phyloP scores from a whole-genome alignment of 345 rosid species.

The Trapa bicornis region DNA sequence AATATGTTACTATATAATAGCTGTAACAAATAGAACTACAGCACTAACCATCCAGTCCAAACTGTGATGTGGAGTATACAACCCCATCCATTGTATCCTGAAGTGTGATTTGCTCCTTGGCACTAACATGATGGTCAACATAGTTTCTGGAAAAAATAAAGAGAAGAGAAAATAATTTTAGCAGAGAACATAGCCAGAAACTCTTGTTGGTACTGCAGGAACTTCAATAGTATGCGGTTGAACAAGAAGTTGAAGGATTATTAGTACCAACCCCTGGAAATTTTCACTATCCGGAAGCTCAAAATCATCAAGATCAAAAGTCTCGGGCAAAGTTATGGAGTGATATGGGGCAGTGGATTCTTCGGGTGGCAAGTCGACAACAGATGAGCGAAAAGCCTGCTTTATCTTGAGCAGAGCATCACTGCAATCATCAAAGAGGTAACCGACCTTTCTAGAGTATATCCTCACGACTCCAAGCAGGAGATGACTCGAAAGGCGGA shows the following conservation, averaged over 20 bases:
- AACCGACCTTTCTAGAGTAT: conserved; percentile 90
- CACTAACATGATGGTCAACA: conserved; percentile 91
- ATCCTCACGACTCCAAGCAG: conserved; percentile 99
- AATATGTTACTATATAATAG: background rate
- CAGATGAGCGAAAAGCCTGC: conserved; percentile 98
- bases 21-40: background rate
- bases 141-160: conserved; percentile 49
- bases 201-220: background rate
- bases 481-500: conserved; percentile 92
- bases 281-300: conserved; percentile 96
- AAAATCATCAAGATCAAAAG: conserved; percentile 99
- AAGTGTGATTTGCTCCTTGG: conserved; percentile 95
- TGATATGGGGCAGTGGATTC: conserved; percentile 98
- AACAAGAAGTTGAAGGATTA: background rate
- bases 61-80: conserved; percentile 78
- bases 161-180: background rate
- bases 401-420: conserved; percentile 95
- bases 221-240: background rate
- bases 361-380: conserved; percentile 96
- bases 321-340: conserved; percentile 98
- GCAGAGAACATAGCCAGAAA: background rate
- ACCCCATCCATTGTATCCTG: conserved; percentile 98
- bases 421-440: conserved; percentile 99
- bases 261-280: conserved; percentile 75
- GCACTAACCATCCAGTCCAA: conserved; percentile 89